Evolutionary conservation across 1,284 basidiomycete species (phyloP).

Genomic region (Fistulinella cinereoalba): DNA sequence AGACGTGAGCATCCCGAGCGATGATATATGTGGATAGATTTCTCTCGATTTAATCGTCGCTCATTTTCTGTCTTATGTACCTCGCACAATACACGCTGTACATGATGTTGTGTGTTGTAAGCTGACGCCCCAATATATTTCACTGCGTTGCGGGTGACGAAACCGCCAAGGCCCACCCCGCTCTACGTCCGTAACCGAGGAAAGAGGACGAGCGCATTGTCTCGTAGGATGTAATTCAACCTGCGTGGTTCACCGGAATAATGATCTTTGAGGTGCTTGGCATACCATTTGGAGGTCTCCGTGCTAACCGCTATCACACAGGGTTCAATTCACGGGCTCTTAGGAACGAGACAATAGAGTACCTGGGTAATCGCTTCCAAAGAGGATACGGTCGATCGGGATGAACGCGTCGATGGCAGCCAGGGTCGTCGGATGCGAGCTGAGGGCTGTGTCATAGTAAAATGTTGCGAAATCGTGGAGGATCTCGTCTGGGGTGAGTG

Average conservation of each 20-base stretch:
- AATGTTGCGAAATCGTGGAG: slow-evolving; percentile 63
- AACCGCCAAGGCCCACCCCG: background rate
- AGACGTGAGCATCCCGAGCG: slow-evolving; percentile 23
- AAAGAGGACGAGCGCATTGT: slow-evolving; percentile 52
- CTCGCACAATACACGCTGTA: slow-evolving; percentile 23
- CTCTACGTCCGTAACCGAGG: slow-evolving; percentile 31
- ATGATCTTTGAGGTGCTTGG: slow-evolving; percentile 46
- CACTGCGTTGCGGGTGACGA: background rate
- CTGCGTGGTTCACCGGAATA: slow-evolving; percentile 38
- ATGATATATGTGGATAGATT: slow-evolving; percentile 29
- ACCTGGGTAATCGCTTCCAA: slow-evolving; percentile 77
- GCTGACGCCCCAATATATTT: slow-evolving; percentile 1
- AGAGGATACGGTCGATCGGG: slow-evolving; percentile 48
- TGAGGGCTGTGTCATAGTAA: slow-evolving; percentile 69
- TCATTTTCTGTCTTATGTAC: slow-evolving; percentile 30
- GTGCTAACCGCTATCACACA: slow-evolving; percentile 49
- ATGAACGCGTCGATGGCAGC: slow-evolving; percentile 49
- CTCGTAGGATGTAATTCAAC: slow-evolving; percentile 40
- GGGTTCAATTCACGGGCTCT: slow-evolving; percentile 3
- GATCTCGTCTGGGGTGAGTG: slow-evolving; percentile 56
- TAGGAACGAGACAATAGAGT: background rate
- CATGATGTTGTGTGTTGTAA: slow-evolving; percentile 10
- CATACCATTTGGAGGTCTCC: slow-evolving; percentile 57
- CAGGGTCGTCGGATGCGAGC: slow-evolving; percentile 51
- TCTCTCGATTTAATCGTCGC: slow-evolving; percentile 24